Percentiles rank a stretch among this genome's conserved stretches.
phyloP scores from a whole-genome alignment of 106 monocot genomes.

The Iris macrosiphon region DNA sequence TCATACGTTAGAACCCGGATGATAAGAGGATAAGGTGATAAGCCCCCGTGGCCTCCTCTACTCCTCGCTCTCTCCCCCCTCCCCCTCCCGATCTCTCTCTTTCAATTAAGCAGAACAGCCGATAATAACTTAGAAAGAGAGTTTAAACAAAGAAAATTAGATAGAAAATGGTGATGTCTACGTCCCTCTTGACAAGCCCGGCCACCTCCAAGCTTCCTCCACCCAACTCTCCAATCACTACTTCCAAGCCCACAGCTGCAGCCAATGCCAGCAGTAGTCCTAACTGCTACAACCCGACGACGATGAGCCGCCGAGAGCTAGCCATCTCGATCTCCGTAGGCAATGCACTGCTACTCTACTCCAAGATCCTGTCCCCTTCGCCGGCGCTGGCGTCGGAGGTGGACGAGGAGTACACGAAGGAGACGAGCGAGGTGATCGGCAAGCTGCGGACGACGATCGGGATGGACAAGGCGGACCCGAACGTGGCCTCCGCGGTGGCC shows the following conservation, averaged over 20 bases:
- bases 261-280: not conserved
- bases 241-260: constrained; percentile 10
- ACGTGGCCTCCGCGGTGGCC: constrained; percentile 60
- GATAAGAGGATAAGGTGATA: constrained; percentile 46
- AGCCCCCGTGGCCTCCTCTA: constrained; percentile 50
- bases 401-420: constrained; percentile 90
- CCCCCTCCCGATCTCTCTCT: not conserved
- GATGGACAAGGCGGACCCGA: constrained; percentile 66
- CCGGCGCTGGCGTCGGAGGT: not conserved
- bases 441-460: constrained; percentile 62
- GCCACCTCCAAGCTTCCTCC: constrained; percentile 19
- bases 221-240: not conserved
- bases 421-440: constrained; percentile 70
- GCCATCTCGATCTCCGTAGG: constrained; percentile 1
- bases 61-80: not conserved
- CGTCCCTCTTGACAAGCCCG: no score
- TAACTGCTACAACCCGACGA: not conserved
- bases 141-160: not conserved
- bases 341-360: no score
- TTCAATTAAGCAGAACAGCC: no score
- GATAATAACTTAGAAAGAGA: not conserved
- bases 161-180: not conserved
- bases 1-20: not conserved
- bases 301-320: constrained; percentile 24
- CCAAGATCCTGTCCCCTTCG: not conserved